A percentile compares a stretch with the other conserved stretches of the same genome.
phyloP scores from a whole-genome alignment of 2,329 filamentous ascomycete species.

The Ophiobolus disseminans region DNA sequence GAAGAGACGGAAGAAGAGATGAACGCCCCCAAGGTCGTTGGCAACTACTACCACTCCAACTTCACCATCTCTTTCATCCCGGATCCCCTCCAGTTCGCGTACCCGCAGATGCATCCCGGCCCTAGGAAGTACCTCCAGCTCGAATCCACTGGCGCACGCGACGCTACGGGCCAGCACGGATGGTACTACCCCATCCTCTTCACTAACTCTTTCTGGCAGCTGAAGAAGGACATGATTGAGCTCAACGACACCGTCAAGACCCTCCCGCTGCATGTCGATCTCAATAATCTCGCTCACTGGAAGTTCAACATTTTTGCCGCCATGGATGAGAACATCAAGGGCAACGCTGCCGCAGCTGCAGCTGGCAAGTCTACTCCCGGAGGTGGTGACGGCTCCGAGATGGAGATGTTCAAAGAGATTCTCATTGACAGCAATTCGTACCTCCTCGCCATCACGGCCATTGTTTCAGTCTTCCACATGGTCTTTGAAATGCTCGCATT shows the following conservation, averaged over 20 bases:
- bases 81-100: constrained; percentile 74
- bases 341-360: constrained; percentile 79
- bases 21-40: constrained; percentile 71
- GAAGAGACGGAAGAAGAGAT: constrained; percentile 59
- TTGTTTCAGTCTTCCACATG: constrained; percentile 90
- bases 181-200: constrained; percentile 95
- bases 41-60: constrained; percentile 94
- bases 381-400: constrained; percentile 87
- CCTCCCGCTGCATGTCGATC: constrained; percentile 80
- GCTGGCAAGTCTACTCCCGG: constrained; percentile 72
- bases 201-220: constrained; percentile 96
- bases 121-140: constrained; percentile 79
- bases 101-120: constrained; percentile 72
- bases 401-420: constrained; percentile 97
- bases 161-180: constrained; percentile 82
- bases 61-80: constrained; percentile 88
- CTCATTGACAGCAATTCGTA: constrained; percentile 93
- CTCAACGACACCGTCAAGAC: constrained; percentile 88
- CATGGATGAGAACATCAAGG: constrained; percentile 86
- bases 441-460: constrained; percentile 80
- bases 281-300: constrained; percentile 84
- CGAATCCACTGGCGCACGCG: constrained; percentile 80
- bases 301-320: constrained; percentile 86
- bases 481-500: constrained; percentile 96
- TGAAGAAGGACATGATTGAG: constrained; percentile 87